phyloP scores from a whole-genome alignment of 2,329 filamentous ascomycete species.

The Pseudogymnoascus sp. region DNA sequence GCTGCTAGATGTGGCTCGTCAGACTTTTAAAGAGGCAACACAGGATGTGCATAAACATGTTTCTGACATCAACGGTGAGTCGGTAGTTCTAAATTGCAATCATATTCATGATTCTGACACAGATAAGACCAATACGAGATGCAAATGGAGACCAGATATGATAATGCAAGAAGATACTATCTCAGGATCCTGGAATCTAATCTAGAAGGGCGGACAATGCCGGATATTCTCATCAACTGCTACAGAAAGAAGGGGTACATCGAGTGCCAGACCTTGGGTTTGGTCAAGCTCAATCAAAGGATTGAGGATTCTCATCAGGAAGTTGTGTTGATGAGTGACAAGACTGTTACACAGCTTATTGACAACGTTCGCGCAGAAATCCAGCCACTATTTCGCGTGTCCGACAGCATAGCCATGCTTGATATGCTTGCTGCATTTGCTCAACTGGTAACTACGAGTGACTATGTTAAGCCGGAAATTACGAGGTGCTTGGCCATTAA shows the following conservation, averaged over 20 bases:
- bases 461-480: constrained; percentile 58
- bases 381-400: constrained; percentile 70
- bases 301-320: constrained; percentile 78
- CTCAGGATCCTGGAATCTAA: constrained; percentile 58
- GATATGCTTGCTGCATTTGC: constrained; percentile 80
- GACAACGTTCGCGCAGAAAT: constrained; percentile 64
- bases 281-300: constrained; percentile 73
- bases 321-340: constrained; percentile 75
- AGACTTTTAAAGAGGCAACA: constrained; percentile 83
- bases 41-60: constrained; percentile 69
- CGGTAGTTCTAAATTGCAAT: not conserved
- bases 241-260: constrained; percentile 65
- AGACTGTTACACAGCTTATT: constrained; percentile 65
- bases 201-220: constrained; percentile 52
- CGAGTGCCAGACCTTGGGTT: constrained; percentile 78
- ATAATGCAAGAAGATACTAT: constrained; percentile 72
- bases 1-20: constrained; percentile 78
- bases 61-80: constrained; percentile 55
- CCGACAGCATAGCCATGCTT: constrained; percentile 76
- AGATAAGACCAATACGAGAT: constrained; percentile 41
- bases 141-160: constrained; percentile 63
- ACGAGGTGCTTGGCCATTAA: constrained; percentile 59
- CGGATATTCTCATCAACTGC: constrained; percentile 69
- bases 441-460: constrained; percentile 60
- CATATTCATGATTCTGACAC: constrained; percentile 7